Evolutionary conservation across 257 asterid species (phyloP).

Genomic region (Nicotiana otophora): DNA sequence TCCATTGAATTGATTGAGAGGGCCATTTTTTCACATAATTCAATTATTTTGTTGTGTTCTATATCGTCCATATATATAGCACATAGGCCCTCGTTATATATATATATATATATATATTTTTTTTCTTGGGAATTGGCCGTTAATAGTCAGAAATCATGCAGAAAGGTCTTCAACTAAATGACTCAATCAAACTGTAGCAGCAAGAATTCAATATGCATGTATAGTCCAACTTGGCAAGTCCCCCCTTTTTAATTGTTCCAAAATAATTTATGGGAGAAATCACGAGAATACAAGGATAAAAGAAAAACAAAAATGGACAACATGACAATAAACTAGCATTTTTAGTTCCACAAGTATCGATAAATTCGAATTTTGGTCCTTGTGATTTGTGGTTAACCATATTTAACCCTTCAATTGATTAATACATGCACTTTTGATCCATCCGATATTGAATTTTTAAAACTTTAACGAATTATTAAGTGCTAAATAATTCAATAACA

Average conservation of each 20-base stretch:
- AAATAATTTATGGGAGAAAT: neutral
- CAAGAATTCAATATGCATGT: neutral
- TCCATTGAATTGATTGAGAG: constrained; percentile 6
- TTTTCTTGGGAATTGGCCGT: neutral
- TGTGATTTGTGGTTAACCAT: too few relatives aligned
- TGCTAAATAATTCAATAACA: too few relatives aligned
- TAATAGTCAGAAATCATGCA: neutral
- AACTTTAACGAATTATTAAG: too few relatives aligned
- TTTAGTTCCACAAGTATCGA: too few relatives aligned
- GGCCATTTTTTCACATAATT: neutral
- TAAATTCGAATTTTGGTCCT: too few relatives aligned
- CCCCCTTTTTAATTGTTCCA: neutral
- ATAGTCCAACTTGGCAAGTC: neutral
- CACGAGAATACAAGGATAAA: neutral
- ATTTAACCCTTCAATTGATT: too few relatives aligned
- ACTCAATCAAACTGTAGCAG: neutral
- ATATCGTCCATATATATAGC: neutral
- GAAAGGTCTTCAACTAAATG: neutral
- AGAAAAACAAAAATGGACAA: neutral
- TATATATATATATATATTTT: neutral
- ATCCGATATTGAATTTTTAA: too few relatives aligned
- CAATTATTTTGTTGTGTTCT: neutral
- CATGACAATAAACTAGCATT: neutral
- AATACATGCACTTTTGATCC: too few relatives aligned
- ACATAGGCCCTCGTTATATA: neutral